Percentiles rank a stretch among this genome's conserved stretches.
Evolutionary conservation across 176 grass and related monocot genomes (phyloP).

Genomic region (Zoysia japonica): DNA sequence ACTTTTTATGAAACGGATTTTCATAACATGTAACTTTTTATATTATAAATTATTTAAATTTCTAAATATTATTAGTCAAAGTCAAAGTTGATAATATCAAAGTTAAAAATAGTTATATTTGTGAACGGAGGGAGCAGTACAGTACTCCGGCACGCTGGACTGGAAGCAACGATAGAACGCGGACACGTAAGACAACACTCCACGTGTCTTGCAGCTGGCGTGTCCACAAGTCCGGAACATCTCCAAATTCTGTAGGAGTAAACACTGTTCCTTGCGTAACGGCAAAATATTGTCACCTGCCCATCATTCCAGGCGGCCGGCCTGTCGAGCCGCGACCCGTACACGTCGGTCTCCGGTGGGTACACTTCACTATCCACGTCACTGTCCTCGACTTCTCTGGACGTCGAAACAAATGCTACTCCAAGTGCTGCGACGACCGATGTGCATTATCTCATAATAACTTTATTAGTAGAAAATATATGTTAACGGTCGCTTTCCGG

Average conservation of each 20-base stretch:
- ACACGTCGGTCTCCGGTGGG: not conserved
- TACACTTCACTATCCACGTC: conserved; percentile 19
- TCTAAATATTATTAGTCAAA: no score
- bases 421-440: not conserved
- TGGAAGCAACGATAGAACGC: not conserved
- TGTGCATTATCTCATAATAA: not conserved
- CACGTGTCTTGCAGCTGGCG: not conserved
- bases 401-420: not conserved
- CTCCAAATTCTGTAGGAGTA: not conserved
- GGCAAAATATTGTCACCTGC: not conserved
- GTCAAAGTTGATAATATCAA: no score
- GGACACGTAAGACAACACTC: not conserved
- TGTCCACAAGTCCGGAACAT: not conserved
- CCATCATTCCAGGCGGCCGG: conserved; percentile 25
- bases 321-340: not conserved
- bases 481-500: conserved; percentile 16
- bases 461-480: no score
- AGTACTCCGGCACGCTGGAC: not conserved
- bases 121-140: no score
- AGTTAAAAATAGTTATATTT: no score
- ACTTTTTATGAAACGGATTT: no score
- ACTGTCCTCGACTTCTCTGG: not conserved
- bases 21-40: no score
- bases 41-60: no score
- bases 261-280: conserved; percentile 21